Percentiles rank a stretch among this genome's conserved stretches.
phyloP scores from a whole-genome alignment of 306 rosid species.

The Begonia masoniana region DNA sequence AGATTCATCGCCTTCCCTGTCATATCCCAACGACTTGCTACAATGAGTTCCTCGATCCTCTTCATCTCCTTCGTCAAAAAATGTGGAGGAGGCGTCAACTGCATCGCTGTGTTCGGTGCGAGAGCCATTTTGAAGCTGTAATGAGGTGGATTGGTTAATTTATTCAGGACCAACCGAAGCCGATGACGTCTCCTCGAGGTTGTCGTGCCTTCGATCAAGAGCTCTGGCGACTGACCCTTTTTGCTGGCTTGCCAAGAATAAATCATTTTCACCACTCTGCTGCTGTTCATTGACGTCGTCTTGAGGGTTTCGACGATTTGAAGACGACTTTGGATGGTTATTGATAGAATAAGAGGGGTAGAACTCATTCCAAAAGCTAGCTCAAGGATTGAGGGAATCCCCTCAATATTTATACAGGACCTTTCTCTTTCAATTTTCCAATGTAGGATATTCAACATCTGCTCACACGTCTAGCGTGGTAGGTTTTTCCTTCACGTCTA shows the following conservation, averaged over 20 bases:
- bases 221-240: slow-evolving; percentile 35
- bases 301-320: slow-evolving; percentile 50
- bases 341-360: too few relatives aligned
- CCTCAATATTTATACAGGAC: too few relatives aligned
- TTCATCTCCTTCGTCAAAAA: slow-evolving; percentile 75
- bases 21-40: slow-evolving; percentile 68
- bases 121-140: slow-evolving; percentile 56
- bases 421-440: too few relatives aligned
- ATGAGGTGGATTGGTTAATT: slow-evolving; percentile 42
- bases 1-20: slow-evolving; percentile 86
- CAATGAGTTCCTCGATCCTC: slow-evolving; percentile 87
- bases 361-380: too few relatives aligned
- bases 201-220: slow-evolving; percentile 48
- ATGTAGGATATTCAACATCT: too few relatives aligned
- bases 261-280: slow-evolving; percentile 43
- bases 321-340: slow-evolving; percentile 77
- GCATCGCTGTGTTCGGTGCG: slow-evolving; percentile 56
- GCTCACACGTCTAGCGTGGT: too few relatives aligned
- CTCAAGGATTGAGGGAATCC: too few relatives aligned
- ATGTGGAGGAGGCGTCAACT: slow-evolving; percentile 74
- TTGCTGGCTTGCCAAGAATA: slow-evolving; percentile 40
- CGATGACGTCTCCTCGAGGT: slow-evolving; percentile 65
- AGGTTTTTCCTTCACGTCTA: too few relatives aligned
- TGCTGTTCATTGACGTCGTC: slow-evolving; percentile 38
- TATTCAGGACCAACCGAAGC: slow-evolving; percentile 49